Conservation (phyloP, 2,329 filamentous ascomycete genomes). For the Aspergillus oerlinghausenensis region DNA sequence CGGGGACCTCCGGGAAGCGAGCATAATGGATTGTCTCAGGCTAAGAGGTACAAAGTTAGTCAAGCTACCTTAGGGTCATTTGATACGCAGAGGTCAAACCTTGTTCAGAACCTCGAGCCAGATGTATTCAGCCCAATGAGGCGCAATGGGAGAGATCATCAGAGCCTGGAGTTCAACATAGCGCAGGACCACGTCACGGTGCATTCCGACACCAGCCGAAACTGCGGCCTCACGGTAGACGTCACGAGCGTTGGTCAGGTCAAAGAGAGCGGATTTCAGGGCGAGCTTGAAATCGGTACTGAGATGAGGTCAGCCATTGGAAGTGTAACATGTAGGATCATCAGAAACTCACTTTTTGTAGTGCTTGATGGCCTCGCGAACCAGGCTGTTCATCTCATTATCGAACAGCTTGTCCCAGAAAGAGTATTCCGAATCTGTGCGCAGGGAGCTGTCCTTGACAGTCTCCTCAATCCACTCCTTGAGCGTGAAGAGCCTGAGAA, state of each 20-base stretch:
- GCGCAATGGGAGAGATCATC: conserved; percentile 76
- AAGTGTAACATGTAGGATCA: background rate
- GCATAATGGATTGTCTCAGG: conserved; percentile 72
- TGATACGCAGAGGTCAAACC: conserved; percentile 18
- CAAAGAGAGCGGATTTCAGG: conserved; percentile 82
- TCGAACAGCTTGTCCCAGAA: conserved; percentile 88
- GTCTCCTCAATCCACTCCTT: conserved; percentile 92
- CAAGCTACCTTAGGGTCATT: background rate
- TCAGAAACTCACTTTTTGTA: conserved; percentile 60
- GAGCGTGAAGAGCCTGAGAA: conserved; percentile 75
- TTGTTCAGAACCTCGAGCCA: conserved; percentile 87
- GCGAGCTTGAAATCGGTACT: conserved; percentile 77
- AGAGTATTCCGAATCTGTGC: conserved; percentile 67
- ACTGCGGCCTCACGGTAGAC: conserved; percentile 81
- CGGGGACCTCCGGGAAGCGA: conserved; percentile 65
- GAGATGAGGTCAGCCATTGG: conserved; percentile 13
- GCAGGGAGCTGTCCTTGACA: conserved; percentile 67
- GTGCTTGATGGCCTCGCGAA: conserved; percentile 71
- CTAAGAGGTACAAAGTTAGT: conserved; percentile 31
- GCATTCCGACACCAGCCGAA: conserved; percentile 77
- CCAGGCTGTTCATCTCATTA: conserved; percentile 84
- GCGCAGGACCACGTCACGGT: conserved; percentile 69
- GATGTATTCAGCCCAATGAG: conserved; percentile 92
- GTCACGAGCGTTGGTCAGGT: conserved; percentile 82
- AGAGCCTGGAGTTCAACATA: conserved; percentile 86